Base-by-base conservation (phyloP, 164 flowering plant genomes). In the Tetrastigma voinierianum region DNA sequence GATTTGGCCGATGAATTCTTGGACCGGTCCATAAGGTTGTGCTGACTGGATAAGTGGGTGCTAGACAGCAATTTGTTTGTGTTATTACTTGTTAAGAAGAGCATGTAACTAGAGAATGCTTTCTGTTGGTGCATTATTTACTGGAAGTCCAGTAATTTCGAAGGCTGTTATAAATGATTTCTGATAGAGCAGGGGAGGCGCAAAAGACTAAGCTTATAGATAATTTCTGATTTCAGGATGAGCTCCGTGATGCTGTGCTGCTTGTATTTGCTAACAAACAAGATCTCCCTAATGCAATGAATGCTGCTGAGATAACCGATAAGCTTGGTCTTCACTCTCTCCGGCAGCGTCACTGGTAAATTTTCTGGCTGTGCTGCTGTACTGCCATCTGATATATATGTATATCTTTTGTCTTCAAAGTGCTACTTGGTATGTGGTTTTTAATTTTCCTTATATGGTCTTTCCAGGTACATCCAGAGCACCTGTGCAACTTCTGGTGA, bases 211-310 rank as follows among this genome's bases (percentile, higher is more conserved):
- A 32, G 3, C 6, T 32, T 32, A n/a, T n/a, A 32, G 6, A 32
- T 32, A 7, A 32, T 32, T 32, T 32, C 58, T 55, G 58, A 15
- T 55, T 25, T 66, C 81, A 94, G 98, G 98, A 94, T 85, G 98
- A 94, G 78, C 83, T 94, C 70, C 88, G 97, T 21, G 98, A 94
- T 77, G 97, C 98, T 19, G 98, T 94, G 59, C 59, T 94, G 80
- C 97, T 94, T 73, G 98, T 94, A 24, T 94, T 94, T 81, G 98
- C 98, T 45, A 94, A 94, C 96, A 94, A 94, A 72, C 98, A 94
- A 76, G 98, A 94, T 89, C 96, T 94, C 77, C 98, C 98, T 1
- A 94, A 94, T 82, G 98, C 98, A 68, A 94, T 94, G 98, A 94
- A 92, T 81, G 98, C 98, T 70, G 98, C 98, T 52, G 98, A 94